Base-by-base conservation (phyloP, 2,329 filamentous ascomycete species). In the Alternaria arborescens region DNA sequence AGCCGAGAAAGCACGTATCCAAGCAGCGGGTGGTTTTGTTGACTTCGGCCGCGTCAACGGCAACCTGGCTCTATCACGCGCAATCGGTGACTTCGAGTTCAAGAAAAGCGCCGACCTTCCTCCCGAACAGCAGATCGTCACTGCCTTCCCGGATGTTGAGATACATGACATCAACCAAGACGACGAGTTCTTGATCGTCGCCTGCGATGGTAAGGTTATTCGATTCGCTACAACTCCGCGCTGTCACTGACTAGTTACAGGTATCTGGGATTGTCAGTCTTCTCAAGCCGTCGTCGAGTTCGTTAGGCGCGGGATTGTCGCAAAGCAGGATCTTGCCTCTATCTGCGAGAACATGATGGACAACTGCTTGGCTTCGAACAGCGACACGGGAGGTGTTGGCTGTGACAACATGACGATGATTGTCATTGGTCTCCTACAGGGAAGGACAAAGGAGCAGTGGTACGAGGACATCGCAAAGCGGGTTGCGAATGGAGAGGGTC, bases 301-400 rank as follows among this genome's bases (percentile, higher is more conserved):
- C 77, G 95, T 98, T 67, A 88, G 95, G 78, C 91, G 95, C 77
- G 95, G 95, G 58, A 97, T 99, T 79, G 94, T 93, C 51, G 94
- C 94, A 52, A 97, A 97, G 84, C 95, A 99, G 82, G 91, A 96
- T 51, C 87, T 99, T 52, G 89, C 94, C 57, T 91, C 92, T 78
- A 98, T 99, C 74, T 98, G 94, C 80, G 95, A 99, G 82, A 99
- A 99, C 83, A 97, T 99, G 93, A 99, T 99, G 95, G 94, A 99
- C 84, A 99, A 98, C 84, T 99, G 95, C 78, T 86, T 99, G 68
- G 94, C 95, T 41, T 97, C 94, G 63, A 98, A 97, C 86, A 97
- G 94, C 69, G 95, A 99, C 82, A 97, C 94, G 32, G 95, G 95
- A 56, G 95, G 95, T 66, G 94, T 99, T 64, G 95, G 95, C 64